Evolutionary conservation across 2,329 filamentous ascomycete species (phyloP), one percentile per base, ranked within the genome.

Genomic region (Paecilomyces sp.): DNA sequence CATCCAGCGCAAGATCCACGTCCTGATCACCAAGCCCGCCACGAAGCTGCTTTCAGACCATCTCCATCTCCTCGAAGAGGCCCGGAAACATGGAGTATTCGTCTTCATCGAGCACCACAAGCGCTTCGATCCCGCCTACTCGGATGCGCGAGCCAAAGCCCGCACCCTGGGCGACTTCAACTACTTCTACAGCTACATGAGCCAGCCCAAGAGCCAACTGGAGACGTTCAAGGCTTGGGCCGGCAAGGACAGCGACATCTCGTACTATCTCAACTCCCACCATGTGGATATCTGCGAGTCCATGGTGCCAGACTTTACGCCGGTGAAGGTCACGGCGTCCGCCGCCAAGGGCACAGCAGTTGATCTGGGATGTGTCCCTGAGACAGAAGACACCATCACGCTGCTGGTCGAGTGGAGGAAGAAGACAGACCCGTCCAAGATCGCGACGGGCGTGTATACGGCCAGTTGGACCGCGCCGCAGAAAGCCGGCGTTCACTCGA

Each of bases 181-280:
- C 82, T 97, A 97, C 82, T 97, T 96, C 75, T 97, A 96, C 83
- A 89, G 85, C 68, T 97, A 97, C 84, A 96, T 96, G 92, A 91
- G 87, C 56, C 92, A 96, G 81, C 90, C 88, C 62, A 96, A 95
- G 79, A 91, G 83, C 56, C 92, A 96, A 78, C 84, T 96, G 55
- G 90, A 95, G 81, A 96, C 92, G 0, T 96, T 96, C 86, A 92
- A 91, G 77, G 89, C 91, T 2, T 96, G 92, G 92, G 92, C 92
- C 0, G 92, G 92, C 64, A 86, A 88, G 68, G 92, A 96, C 67
- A 92, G 88, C 31, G 93, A 97, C 75, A 97, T 97, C 68, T 92
- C 88, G 9, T 97, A 97, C 81, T 97, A 97, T 77, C 85, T 97
- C 65, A 97, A 97, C 83, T 91, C 87, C 64, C 92, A 97, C 79